Conservation (phyloP, 2,329 filamentous ascomycete genomes). For the Alternaria novae-zelandiae region DNA sequence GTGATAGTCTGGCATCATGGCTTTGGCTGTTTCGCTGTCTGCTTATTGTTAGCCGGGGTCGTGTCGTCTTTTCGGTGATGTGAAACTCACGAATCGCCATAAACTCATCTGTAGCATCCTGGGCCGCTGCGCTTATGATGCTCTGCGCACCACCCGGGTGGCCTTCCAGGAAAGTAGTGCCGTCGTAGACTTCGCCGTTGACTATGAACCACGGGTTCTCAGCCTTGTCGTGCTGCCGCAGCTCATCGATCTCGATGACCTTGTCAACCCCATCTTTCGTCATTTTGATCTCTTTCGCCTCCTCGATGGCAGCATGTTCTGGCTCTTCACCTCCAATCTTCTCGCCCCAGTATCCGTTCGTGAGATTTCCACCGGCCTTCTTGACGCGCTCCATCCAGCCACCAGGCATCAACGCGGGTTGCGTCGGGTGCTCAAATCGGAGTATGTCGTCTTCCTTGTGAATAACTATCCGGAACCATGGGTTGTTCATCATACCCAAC, state of each 20-base stretch:
- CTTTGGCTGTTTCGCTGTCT: slow-evolving; percentile 92
- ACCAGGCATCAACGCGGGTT: slow-evolving; percentile 75
- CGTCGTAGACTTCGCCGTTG: slow-evolving; percentile 87
- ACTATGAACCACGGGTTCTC: slow-evolving; percentile 84
- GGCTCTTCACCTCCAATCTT: slow-evolving; percentile 61
- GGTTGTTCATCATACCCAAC: slow-evolving; percentile 97
- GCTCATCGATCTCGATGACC: slow-evolving; percentile 72
- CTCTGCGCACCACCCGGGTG: slow-evolving; percentile 88
- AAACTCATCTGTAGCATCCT: slow-evolving; percentile 87
- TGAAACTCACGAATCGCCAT: slow-evolving; percentile 80
- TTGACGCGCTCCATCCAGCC: slow-evolving; percentile 96
- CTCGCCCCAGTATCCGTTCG: slow-evolving; percentile 87
- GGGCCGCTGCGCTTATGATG: slow-evolving; percentile 80
- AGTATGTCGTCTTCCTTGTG: slow-evolving; percentile 69
- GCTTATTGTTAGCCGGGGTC: slow-evolving; percentile 32
- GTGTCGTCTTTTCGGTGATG: neutral
- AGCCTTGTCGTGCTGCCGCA: slow-evolving; percentile 70
- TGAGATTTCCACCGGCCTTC: slow-evolving; percentile 77
- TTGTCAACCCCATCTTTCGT: slow-evolving; percentile 70
- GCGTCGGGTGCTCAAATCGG: slow-evolving; percentile 86
- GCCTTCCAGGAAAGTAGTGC: slow-evolving; percentile 76
- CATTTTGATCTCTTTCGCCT: slow-evolving; percentile 75
- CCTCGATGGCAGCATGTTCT: slow-evolving; percentile 53
- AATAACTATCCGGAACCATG: slow-evolving; percentile 86
- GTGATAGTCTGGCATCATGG: slow-evolving; percentile 86